Percentiles rank a stretch among this genome's conserved stretches.
Evolutionary conservation across 78 protist genomes (phyloP).

Genomic region (Pigoraptor vietnamica): DNA sequence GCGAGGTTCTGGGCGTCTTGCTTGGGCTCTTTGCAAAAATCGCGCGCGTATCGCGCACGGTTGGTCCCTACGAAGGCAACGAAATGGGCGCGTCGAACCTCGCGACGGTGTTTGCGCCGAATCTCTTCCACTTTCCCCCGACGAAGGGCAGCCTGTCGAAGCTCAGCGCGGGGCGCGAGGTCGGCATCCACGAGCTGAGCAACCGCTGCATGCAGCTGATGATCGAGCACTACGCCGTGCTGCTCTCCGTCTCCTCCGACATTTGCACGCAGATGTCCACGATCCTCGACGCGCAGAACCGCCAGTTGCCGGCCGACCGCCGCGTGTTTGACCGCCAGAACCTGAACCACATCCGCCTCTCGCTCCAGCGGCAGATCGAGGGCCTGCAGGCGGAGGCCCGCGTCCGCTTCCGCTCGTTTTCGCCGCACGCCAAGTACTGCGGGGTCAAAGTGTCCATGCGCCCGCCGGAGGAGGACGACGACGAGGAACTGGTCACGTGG

Average conservation of each 20-base stretch:
- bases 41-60: not conserved
- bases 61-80: not conserved
- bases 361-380: not conserved
- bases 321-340: not conserved
- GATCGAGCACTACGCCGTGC: not conserved
- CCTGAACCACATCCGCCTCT: not conserved
- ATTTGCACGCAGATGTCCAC: not conserved
- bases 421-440: not conserved
- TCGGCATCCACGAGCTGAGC: not conserved
- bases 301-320: not conserved
- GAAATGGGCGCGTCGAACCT: not conserved
- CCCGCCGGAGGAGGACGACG: not conserved
- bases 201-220: not conserved
- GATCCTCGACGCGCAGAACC: not conserved
- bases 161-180: not conserved
- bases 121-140: not conserved
- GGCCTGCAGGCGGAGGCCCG: not conserved
- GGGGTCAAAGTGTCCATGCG: not conserved
- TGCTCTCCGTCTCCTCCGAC: not conserved
- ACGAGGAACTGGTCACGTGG: not conserved
- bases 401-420: not conserved
- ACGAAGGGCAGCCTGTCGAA: not conserved
- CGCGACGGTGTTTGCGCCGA: not conserved
- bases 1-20: not conserved
- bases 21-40: not conserved